Evolutionary conservation across 495 filamentous ascomycete species (phyloP).

Genomic region (Aspergillus haitiensis): DNA sequence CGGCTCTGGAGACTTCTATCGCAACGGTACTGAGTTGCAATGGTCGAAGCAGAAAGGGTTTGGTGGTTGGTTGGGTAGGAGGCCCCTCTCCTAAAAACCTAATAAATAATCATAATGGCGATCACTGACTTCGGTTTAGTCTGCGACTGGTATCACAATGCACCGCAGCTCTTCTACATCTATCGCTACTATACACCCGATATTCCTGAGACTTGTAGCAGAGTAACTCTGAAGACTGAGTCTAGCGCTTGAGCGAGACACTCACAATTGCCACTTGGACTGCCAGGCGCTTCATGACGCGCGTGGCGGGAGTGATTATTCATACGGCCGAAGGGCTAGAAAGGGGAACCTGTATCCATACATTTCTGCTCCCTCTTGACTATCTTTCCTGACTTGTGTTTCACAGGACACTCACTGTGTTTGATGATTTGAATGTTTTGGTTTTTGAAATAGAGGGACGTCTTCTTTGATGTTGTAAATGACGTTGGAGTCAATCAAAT

Average conservation of each 20-base stretch:
- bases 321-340: conserved; percentile 15
- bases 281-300: conserved; percentile 18
- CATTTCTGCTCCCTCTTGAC: neutral
- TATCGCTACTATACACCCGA: conserved; percentile 28
- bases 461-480: neutral
- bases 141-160: conserved; percentile 57
- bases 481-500: conserved; percentile 10
- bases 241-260: conserved; percentile 20
- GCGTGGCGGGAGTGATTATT: conserved; percentile 24
- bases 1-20: conserved; percentile 39
- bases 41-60: conserved; percentile 42
- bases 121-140: conserved; percentile 40
- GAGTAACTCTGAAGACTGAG: conserved; percentile 39
- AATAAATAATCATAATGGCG: conserved; percentile 12
- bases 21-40: conserved; percentile 38
- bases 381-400: neutral
- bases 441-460: neutral
- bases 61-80: conserved; percentile 56
- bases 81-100: neutral
- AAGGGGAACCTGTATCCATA: conserved; percentile 17
- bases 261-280: conserved; percentile 4
- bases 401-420: neutral
- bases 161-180: conserved; percentile 55
- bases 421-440: conserved; percentile 11
- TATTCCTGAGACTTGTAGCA: conserved; percentile 47